Evolutionary conservation across 2,329 filamentous ascomycete species (phyloP).

Genomic region (Elsinoe arachidis): DNA sequence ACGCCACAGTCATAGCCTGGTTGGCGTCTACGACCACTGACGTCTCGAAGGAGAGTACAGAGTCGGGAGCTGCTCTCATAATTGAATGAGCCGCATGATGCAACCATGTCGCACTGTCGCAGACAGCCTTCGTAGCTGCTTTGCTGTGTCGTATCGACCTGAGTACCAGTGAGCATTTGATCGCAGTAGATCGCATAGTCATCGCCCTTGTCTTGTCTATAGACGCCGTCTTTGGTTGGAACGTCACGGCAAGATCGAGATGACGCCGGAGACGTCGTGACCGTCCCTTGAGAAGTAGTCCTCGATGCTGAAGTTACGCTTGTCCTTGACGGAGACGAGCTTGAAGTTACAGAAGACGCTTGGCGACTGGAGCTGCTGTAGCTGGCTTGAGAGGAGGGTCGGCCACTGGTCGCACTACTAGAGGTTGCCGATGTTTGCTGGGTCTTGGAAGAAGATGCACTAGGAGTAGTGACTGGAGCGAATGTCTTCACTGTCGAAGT

Average conservation of each 20-base stretch:
- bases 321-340: neutral
- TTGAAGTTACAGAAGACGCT: slow-evolving; percentile 1
- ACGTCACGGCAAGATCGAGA: slow-evolving; percentile 10
- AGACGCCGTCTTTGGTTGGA: slow-evolving; percentile 5
- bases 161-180: neutral
- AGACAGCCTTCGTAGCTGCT: slow-evolving; percentile 14
- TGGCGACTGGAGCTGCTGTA: neutral
- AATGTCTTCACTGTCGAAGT: neutral
- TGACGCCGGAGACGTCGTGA: neutral
- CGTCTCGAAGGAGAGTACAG: neutral
- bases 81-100: neutral
- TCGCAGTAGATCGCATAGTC: slow-evolving; percentile 13
- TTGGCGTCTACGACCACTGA: neutral
- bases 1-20: neutral
- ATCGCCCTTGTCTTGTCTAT: slow-evolving; percentile 4
- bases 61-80: neutral
- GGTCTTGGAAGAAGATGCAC: neutral
- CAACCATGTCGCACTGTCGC: slow-evolving; percentile 12
- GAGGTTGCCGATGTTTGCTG: neutral
- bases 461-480: neutral
- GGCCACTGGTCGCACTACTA: neutral
- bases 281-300: neutral
- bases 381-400: neutral
- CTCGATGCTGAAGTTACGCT: neutral
- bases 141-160: neutral